These are phyloP conservation scores for Haplosporangium sp. DNA, from an alignment of 371 early-diverging fungal species.

Conservation along the genomic window DNA sequence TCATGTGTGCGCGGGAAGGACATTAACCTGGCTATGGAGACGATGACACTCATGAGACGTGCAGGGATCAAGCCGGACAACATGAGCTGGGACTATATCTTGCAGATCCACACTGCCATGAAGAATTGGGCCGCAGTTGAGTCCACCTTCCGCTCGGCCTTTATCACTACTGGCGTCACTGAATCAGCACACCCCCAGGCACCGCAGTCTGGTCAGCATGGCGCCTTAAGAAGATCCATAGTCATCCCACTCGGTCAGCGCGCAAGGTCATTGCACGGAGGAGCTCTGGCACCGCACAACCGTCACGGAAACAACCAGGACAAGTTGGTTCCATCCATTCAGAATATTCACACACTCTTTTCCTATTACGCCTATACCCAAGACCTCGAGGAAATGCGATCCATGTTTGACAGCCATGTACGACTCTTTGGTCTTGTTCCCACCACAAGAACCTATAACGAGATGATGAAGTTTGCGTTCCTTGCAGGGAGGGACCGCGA, in stretches of 20 bases:
- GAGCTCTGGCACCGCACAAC: slow-evolving; percentile 8
- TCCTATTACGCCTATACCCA: slow-evolving; percentile 49
- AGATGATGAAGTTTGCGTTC: slow-evolving; percentile 53
- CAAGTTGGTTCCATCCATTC: slow-evolving; percentile 27
- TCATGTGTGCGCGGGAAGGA: slow-evolving; percentile 46
- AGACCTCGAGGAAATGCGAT: slow-evolving; percentile 37
- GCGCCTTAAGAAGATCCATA: slow-evolving; percentile 8
- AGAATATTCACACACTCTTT: slow-evolving; percentile 46
- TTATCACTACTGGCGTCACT: slow-evolving; percentile 17
- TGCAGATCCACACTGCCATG: slow-evolving; percentile 41
- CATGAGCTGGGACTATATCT: slow-evolving; percentile 40
- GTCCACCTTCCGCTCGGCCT: slow-evolving; percentile 26
- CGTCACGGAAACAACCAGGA: slow-evolving; percentile 6
- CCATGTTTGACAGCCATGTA: slow-evolving; percentile 47
- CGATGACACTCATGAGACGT: slow-evolving; percentile 32
- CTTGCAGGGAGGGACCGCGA: slow-evolving; percentile 30
- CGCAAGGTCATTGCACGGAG: slow-evolving; percentile 33
- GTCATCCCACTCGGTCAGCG: slow-evolving; percentile 34
- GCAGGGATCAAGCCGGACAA: slow-evolving; percentile 45
- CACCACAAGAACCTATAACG: slow-evolving; percentile 43
- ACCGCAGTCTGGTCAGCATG: background rate
- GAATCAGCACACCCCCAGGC: slow-evolving; percentile 2
- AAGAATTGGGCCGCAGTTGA: slow-evolving; percentile 43
- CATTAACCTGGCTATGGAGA: slow-evolving; percentile 35
- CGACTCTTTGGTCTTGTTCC: slow-evolving; percentile 50